Evolutionary conservation across 1,284 basidiomycete genomes (phyloP), one percentile per base, ranked within the genome.

Genomic region (Vanrija sp.): DNA sequence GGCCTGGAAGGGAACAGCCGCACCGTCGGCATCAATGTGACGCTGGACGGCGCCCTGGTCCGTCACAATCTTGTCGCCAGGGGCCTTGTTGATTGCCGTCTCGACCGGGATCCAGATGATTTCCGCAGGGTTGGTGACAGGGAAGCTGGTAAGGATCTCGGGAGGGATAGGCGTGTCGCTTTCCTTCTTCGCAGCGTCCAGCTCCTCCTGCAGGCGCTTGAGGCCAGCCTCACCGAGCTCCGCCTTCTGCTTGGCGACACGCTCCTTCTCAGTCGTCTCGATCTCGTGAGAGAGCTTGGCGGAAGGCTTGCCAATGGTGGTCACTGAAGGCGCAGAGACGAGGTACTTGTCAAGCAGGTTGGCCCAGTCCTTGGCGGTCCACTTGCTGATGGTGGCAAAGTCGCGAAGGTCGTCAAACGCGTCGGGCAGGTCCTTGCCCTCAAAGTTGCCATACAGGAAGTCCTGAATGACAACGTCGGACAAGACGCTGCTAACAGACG

Each of bases 81-180:
- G 51, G 1, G 67, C 67, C 45, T 71, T 68, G 52, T 73, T 75
- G 58, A 76, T 62, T 45, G 72, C 66, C 31, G 73, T 95, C 64
- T 93, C 84, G 3, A 98, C 93, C 1, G 88, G 85, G 54, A 98
- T 94, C 93, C 95, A 98, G 6, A 87, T 84, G 65, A 99, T 94
- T 59, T 85, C 89, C 65, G 87, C 85, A 20, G 94, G 72, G 64
- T 87, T 83, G 0, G 93, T 93, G 27, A 95, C 84, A 16, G 87
- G 86, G 81, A 98, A 98, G 19, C 83, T 78, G 4, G 84, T 86
- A 38, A 98, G 77, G 59, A 97, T 80, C 38, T 89, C 83, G 9
- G 79, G 78, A 6, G 95, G 95, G 54, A 97, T 92, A 10, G 86
- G 84, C 49, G 77, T 77, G 62, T 91, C 89, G 71, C 98, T 92